Conservation (phyloP, 1,284 basidiomycete species). For the Puccinia hordei region DNA sequence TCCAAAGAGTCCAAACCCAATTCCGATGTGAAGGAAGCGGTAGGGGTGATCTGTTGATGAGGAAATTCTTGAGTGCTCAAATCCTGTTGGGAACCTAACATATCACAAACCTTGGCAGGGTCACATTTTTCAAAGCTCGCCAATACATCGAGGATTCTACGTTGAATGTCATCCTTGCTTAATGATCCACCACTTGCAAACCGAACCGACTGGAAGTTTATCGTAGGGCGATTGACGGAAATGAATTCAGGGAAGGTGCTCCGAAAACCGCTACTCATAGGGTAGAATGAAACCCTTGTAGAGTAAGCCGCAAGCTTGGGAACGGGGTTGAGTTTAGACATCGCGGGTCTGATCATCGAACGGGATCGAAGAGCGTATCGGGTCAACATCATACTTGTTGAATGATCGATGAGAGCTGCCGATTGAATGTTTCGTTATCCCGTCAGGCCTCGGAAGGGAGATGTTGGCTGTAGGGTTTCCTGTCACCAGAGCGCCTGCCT, state of each 20-base stretch:
- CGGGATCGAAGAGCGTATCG: conserved; percentile 33
- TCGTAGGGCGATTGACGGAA: conserved; percentile 1
- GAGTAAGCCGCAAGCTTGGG: conserved; percentile 33
- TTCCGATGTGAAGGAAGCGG: conserved; percentile 80
- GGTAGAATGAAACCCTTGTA: neutral
- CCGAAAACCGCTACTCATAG: neutral
- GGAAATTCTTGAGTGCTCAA: neutral
- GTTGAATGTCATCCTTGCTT: conserved; percentile 69
- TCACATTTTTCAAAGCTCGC: conserved; percentile 96
- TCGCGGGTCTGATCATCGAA: neutral
- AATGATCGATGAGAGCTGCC: neutral
- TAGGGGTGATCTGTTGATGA: conserved; percentile 68
- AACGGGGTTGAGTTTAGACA: neutral
- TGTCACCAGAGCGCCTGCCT: too few relatives aligned
- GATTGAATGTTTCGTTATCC: neutral
- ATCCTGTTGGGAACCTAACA: neutral
- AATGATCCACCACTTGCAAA: conserved; percentile 42
- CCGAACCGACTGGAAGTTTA: conserved; percentile 25
- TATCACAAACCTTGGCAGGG: conserved; percentile 68
- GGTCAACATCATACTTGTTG: conserved; percentile 9
- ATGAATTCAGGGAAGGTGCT: conserved; percentile 6
- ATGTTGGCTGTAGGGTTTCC: neutral
- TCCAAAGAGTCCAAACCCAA: conserved; percentile 95
- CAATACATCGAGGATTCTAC: conserved; percentile 82
- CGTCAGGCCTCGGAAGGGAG: neutral